A percentile compares a stretch with the other conserved stretches of the same genome.
These are phyloP conservation scores for Arabis hirsuta DNA, from an alignment of 345 rosid genomes.

Conservation along the genomic window DNA sequence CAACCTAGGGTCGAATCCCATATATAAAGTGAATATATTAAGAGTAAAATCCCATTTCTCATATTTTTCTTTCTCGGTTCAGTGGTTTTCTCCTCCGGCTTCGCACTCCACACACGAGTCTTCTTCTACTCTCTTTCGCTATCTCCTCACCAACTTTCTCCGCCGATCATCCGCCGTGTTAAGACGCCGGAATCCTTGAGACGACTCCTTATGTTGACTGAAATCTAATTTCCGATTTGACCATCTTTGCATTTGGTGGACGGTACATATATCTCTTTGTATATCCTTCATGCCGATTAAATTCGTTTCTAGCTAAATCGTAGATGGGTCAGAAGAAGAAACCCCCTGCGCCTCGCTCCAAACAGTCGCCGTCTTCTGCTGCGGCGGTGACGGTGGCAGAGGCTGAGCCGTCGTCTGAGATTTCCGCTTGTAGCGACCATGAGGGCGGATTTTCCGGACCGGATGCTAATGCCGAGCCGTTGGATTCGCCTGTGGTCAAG, in stretches of 20 bases:
- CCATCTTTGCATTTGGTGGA: slow-evolving; percentile 12
- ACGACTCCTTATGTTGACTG: slow-evolving; percentile 14
- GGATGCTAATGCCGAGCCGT: slow-evolving; percentile 43
- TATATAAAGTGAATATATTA: too few species aligned
- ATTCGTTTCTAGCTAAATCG: slow-evolving; percentile 41
- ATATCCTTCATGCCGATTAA: slow-evolving; percentile 47
- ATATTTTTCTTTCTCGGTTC: neutral
- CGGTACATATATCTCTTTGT: slow-evolving; percentile 2
- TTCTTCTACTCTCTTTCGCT: neutral
- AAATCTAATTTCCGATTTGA: slow-evolving; percentile 27
- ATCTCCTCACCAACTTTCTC: slow-evolving; percentile 45
- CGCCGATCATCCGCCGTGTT: slow-evolving; percentile 37
- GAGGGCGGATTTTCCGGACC: slow-evolving; percentile 19
- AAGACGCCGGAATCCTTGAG: slow-evolving; percentile 5
- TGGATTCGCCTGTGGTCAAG: slow-evolving; percentile 53
- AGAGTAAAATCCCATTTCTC: too few species aligned
- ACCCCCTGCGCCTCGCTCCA: slow-evolving; percentile 58
- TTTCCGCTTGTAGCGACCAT: slow-evolving; percentile 8
- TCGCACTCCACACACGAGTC: slow-evolving; percentile 8
- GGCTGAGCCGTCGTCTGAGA: slow-evolving; percentile 36
- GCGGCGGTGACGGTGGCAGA: slow-evolving; percentile 26
- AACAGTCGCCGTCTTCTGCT: slow-evolving; percentile 49
- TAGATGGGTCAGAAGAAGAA: slow-evolving; percentile 89
- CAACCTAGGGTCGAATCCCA: too few species aligned
- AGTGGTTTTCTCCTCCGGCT: slow-evolving; percentile 1